Evolutionary conservation across 2,329 filamentous ascomycete species (phyloP), one percentile per base, ranked within the genome.

Genomic region (Acarospora socialis): DNA sequence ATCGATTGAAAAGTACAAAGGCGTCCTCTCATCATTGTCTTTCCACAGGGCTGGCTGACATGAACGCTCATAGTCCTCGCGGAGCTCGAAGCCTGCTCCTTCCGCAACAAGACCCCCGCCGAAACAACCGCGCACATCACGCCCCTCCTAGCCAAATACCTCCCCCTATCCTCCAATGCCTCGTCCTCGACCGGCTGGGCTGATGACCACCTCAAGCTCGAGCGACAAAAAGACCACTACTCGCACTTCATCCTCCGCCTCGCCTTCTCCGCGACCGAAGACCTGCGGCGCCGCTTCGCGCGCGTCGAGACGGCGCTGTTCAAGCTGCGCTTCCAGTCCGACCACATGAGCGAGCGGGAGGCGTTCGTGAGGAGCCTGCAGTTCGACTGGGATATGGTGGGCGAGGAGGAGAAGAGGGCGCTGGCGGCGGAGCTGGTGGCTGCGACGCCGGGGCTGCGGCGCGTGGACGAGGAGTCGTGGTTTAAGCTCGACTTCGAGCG

Each of bases 401-500:
- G 66, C 0, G 81, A 84, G 1, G 77, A 81, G 2, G 90, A 98
- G 57, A 83, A 71, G 67, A 70, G 58, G n/a, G 65, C 68, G 38
- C 59, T 83, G 33, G 63, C 65, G 1, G 60, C 70, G 0, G 68
- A 80, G 36, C 56, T 92, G 31, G 58, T 66, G 1, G 70, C 71
- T 20, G 65, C 67, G 4, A 71, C 66, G 3, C 57, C 57, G 5
- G 60, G 63, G 4, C 46, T 65, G 28, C 54, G 52, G 23, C 53
- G 55, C 33, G 56, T 64, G 4, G 83, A 93, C 10, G 82, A 93
- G 24, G 82, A 90, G 46, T 74, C 64, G 16, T 98, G 83, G 78
- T 92, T 92, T 65, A 95, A 94, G 59, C 83, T 95, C 1, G 83
- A 94, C 48, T 98, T 87, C 84, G 80, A 84, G 51, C 72, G 76